These are phyloP conservation scores for Gossypium trilobum DNA, from an alignment of 441 rosid species.

Conservation along the genomic window DNA sequence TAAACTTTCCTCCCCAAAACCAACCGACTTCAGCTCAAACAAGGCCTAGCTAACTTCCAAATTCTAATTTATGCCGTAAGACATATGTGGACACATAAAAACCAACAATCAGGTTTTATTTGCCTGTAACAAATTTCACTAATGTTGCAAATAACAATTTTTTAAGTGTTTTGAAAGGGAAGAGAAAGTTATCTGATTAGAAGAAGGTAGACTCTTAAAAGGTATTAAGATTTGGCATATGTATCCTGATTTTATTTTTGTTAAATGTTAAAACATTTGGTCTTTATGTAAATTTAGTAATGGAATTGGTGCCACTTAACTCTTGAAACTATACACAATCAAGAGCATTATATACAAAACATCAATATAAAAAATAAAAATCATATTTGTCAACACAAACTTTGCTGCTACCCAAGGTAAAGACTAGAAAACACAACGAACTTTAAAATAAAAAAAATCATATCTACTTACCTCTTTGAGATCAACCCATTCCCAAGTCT, in stretches of 20 bases:
- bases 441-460: conserved; percentile 6
- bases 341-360: neutral
- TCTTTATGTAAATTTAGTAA: neutral
- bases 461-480: conserved; percentile 58
- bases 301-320: neutral
- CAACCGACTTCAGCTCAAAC: neutral
- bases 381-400: neutral
- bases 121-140: neutral
- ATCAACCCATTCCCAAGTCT: conserved; percentile 90
- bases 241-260: neutral
- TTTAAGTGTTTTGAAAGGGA: neutral
- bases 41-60: neutral
- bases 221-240: neutral
- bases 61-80: neutral
- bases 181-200: neutral
- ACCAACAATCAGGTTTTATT: neutral
- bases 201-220: neutral
- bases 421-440: neutral
- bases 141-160: neutral
- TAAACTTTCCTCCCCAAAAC: neutral
- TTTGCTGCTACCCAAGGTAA: neutral
- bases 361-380: neutral
- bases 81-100: neutral
- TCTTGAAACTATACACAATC: neutral
- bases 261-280: neutral